Percentiles rank a stretch among this genome's conserved stretches.
phyloP scores from a whole-genome alignment of 139 green algal species.

The Gonium pectorale region DNA sequence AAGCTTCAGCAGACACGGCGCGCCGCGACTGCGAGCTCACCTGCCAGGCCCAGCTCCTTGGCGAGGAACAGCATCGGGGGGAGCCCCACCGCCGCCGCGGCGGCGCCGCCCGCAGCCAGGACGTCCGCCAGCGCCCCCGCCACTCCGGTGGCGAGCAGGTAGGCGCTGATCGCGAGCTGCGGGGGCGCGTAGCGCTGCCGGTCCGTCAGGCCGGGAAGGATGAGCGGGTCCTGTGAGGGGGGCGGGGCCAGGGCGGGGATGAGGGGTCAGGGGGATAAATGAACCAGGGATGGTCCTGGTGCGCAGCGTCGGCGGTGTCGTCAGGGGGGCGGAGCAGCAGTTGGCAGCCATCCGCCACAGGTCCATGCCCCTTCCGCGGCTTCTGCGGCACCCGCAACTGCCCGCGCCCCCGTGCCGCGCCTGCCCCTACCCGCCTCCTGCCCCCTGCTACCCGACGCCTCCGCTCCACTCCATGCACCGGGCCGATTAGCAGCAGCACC shows the following conservation, averaged over 20 bases:
- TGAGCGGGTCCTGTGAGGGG: slow-evolving; percentile 68
- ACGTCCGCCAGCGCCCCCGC: background rate
- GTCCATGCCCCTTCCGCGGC: no score
- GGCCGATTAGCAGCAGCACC: no score
- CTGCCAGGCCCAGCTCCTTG: slow-evolving; percentile 23
- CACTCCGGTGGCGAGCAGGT: slow-evolving; percentile 47
- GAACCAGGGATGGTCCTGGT: background rate
- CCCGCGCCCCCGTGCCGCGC: no score
- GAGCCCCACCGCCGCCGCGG: background rate
- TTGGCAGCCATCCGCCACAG: no score
- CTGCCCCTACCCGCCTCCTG: no score
- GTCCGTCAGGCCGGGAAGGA: slow-evolving; percentile 72
- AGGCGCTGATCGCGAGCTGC: slow-evolving; percentile 48
- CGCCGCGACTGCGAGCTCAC: background rate
- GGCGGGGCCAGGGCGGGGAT: background rate
- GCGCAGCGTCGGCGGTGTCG: no score
- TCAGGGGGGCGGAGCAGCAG: no score
- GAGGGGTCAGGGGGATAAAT: background rate
- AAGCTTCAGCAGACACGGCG: no score
- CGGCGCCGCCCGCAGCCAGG: background rate
- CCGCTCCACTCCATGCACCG: no score
- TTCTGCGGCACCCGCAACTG: no score
- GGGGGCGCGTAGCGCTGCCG: slow-evolving; percentile 81
- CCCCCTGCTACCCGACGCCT: no score
- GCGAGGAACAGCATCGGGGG: slow-evolving; percentile 5